Evolutionary conservation across 495 filamentous ascomycete genomes (phyloP).

Genomic region (Penicillium herquei): DNA sequence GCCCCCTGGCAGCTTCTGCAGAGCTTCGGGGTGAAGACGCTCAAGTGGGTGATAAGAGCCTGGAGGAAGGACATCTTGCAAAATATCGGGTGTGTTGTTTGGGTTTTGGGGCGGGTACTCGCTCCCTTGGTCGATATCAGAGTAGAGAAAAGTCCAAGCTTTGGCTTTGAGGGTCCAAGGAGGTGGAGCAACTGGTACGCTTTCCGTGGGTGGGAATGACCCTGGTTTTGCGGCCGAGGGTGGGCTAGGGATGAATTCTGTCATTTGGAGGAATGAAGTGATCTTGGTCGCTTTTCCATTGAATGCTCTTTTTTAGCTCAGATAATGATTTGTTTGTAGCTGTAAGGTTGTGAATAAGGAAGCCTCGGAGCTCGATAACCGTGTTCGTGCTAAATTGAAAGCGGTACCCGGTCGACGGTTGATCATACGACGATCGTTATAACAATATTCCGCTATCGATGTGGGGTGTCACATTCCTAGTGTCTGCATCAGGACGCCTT

Average conservation of each 20-base stretch:
- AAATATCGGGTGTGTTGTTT: background rate
- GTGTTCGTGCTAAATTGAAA: background rate
- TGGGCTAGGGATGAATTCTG: background rate
- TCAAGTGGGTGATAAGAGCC: background rate
- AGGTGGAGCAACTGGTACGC: background rate
- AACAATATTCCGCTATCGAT: no score
- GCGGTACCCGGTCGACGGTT: no score
- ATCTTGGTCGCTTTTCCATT: background rate
- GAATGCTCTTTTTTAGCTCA: background rate
- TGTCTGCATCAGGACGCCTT: no score
- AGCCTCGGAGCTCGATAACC: background rate
- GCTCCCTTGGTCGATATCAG: background rate
- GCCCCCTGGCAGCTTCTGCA: background rate
- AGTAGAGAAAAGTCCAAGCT: background rate
- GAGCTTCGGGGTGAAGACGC: background rate
- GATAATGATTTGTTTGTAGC: background rate
- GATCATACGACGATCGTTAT: no score
- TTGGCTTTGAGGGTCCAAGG: conserved; percentile 1
- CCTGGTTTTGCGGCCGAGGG: background rate
- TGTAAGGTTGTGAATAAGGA: background rate
- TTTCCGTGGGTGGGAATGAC: background rate
- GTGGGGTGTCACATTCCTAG: no score
- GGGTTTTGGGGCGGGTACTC: background rate
- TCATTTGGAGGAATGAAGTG: background rate
- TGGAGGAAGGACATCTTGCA: background rate